Percentiles rank a stretch among this genome's conserved stretches.
Evolutionary conservation across 805 yeast species (phyloP).

Genomic region (Yamadazyma nakazawae): DNA sequence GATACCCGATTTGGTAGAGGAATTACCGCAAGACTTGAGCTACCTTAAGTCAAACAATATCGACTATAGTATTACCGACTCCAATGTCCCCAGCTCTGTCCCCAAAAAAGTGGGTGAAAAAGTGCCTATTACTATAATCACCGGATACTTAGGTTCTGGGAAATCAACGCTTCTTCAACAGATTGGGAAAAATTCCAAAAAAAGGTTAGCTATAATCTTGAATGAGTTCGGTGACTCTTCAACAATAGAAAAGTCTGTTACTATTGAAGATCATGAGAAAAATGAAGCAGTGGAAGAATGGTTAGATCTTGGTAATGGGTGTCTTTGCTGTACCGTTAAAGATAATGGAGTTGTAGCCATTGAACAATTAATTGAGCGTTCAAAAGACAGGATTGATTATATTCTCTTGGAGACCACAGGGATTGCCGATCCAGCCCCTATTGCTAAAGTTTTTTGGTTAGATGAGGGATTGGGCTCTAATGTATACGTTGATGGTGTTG

Average conservation of each 20-base stretch:
- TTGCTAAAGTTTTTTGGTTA: constrained; percentile 96
- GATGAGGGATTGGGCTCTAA: constrained; percentile 84
- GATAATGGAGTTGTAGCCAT: constrained; percentile 94
- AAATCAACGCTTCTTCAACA: constrained; percentile 80
- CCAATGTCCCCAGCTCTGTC: constrained; percentile 4
- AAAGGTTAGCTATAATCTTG: constrained; percentile 81
- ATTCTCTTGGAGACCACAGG: constrained; percentile 95
- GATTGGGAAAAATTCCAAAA: constrained; percentile 66
- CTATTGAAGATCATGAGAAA: constrained; percentile 54
- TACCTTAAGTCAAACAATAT: constrained; percentile 12
- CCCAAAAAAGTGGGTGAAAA: constrained; percentile 26
- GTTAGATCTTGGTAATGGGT: constrained; percentile 95
- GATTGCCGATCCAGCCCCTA: constrained; percentile 96
- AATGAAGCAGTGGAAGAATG: constrained; percentile 72
- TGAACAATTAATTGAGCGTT: constrained; percentile 73
- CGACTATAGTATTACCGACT: constrained; percentile 9
- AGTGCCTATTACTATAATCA: constrained; percentile 88
- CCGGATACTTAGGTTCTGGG: constrained; percentile 95
- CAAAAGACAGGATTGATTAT: constrained; percentile 76
- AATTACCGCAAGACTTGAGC: constrained; percentile 8
- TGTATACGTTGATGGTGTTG: constrained; percentile 86
- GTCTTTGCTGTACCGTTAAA: constrained; percentile 93
- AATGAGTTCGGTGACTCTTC: constrained; percentile 92
- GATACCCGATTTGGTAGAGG: constrained; percentile 15
- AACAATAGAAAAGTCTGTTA: constrained; percentile 82